phyloP scores from a whole-genome alignment of 2,329 filamentous ascomycete genomes.

The Penicillium crustosum region DNA sequence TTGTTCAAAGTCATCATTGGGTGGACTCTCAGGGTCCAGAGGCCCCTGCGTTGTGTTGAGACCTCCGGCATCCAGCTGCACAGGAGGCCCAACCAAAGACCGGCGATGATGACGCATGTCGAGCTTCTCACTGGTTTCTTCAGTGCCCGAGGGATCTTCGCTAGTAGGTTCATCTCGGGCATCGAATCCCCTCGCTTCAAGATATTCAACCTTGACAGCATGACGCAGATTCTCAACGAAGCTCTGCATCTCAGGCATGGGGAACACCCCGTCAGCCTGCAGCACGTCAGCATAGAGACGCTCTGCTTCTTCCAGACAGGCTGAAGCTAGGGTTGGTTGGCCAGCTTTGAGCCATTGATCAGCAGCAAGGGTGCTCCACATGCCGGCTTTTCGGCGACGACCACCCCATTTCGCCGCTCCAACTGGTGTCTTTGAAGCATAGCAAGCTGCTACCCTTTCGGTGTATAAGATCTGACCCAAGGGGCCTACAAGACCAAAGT shows the following conservation, averaged over 20 bases:
- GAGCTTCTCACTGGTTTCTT: slow-evolving; percentile 56
- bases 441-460: slow-evolving; percentile 83
- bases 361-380: slow-evolving; percentile 82
- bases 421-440: slow-evolving; percentile 68
- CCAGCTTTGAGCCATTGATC: slow-evolving; percentile 78
- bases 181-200: slow-evolving; percentile 44
- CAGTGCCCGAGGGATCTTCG: slow-evolving; percentile 32
- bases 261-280: slow-evolving; percentile 41
- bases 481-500: slow-evolving; percentile 70
- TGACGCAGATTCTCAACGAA: slow-evolving; percentile 47
- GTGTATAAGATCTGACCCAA: slow-evolving; percentile 80
- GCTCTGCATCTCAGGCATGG: slow-evolving; percentile 54
- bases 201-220: slow-evolving; percentile 44
- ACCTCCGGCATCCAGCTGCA: slow-evolving; percentile 55
- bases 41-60: slow-evolving; percentile 39
- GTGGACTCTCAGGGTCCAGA: slow-evolving; percentile 35
- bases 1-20: slow-evolving; percentile 52
- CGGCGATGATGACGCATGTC: slow-evolving; percentile 55
- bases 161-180: slow-evolving; percentile 31
- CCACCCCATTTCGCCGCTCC: slow-evolving; percentile 68
- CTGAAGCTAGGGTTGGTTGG: slow-evolving; percentile 75
- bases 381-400: slow-evolving; percentile 77
- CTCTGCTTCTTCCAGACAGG: slow-evolving; percentile 70
- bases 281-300: slow-evolving; percentile 51
- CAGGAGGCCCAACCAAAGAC: slow-evolving; percentile 54